Evolutionary conservation across 176 grass and related monocot species (phyloP), one percentile per base, ranked within the genome.

Genomic region (Aechmea fasciata): DNA sequence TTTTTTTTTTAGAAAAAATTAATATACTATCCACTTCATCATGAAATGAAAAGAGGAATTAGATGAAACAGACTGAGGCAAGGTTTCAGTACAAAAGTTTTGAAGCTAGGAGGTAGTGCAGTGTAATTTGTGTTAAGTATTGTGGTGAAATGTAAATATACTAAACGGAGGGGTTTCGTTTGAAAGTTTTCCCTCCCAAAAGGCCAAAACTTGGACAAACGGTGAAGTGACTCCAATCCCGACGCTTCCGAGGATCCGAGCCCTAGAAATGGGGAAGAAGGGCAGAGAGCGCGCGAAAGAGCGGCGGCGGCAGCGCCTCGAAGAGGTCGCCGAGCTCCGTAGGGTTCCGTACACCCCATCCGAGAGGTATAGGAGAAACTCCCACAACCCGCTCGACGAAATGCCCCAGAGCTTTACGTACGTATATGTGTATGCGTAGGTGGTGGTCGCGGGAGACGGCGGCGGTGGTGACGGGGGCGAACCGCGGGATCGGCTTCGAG

Each of bases 401-500:
- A 75, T 84, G 68, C 68, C 70, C 73, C 24, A 0, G 11, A 9
- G 41, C 26, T 19, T 48, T 6, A 11, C 15, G n/a, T 66, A 14
- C 18, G 3, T 50, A 22, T 3, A n/a, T 8, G 41, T 66, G 59
- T 51, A 75, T 48, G 63, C 24, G 59, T 28, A 85, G 83, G 64
- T 85, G 55, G 71, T 71, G 63, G 68, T 77, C 73, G 61, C 24
- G 14, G 75, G 72, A 84, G 71, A 86, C 84, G 8, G 82, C 87
- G 50, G 87, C 87, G 48, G 82, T 90, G 59, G 89, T 99, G 7
- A 93, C 94, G 14, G 89, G 89, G 51, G 89, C 87, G 11, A 99
- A 85, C 72, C 77, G 84, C 14, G 94, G 89, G 48, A 90, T 93
- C 57, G 94, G 89, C 19, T 99, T 80, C 76, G 94, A 90, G 81